Evolutionary conservation across 768 basidiomycete genomes (phyloP), one percentile per base, ranked within the genome.

Genomic region (Mycena maculata): DNA sequence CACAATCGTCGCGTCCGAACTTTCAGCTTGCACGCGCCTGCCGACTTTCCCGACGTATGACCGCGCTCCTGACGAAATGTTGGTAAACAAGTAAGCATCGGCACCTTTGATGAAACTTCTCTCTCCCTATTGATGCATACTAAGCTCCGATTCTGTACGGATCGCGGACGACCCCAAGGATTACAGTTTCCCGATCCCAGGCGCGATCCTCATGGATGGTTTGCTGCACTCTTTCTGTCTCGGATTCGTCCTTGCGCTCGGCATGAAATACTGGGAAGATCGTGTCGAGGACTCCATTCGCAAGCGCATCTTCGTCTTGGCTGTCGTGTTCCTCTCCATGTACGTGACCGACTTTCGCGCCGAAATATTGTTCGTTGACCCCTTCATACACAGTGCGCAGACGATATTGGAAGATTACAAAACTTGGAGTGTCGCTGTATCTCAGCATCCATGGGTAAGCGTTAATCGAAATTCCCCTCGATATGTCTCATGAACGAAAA

Each of bases 201-300:
- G 81, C 20, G 80, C 82, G 3, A 82, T 87, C 28, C 76, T 88
- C 23, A 58, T 86, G 41, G 82, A 82, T 68, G 82, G 79, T 15
- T 74, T 87, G 25, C 52, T 86, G 18, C 86, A 87, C 59, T 83
- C 83, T 6, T 81, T 88, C 54, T 81, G 83, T 28, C 78, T 85
- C 8, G 84, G 83, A 2, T 80, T 83, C 53, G 75, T 84, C 22
- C 68, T 82, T 7, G 76, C 78, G 31, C 81, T 84, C 69, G 80
- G 75, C 23, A 72, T 78, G 58, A 79, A 79, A 69, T 85, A 84
- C 68, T 80, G 79, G 76, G 73, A 78, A 59, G 78, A 79, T 28
- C 83, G 79, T 61, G 73, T 72, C n/a, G 82, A 84, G 52, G 87
- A 88, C 73, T 80, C 84, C 2, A 62, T 79, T 52, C 67, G 74